Evolutionary conservation across 2,329 filamentous ascomycete species (phyloP).

Genomic region (Calonectria honghensis): DNA sequence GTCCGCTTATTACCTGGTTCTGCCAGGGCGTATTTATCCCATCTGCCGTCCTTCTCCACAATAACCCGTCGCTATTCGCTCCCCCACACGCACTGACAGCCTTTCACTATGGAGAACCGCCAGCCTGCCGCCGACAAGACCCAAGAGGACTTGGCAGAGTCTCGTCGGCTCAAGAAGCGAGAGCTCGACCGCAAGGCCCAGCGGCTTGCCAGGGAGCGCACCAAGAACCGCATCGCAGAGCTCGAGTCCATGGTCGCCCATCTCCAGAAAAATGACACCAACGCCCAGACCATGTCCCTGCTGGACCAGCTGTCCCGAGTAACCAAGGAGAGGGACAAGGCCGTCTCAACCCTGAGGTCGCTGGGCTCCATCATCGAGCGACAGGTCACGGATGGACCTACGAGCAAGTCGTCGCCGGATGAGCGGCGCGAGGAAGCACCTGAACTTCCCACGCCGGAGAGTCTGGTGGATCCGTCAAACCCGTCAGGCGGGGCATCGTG

Average conservation of each 20-base stretch:
- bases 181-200: conserved; percentile 59
- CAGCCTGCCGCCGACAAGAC: conserved; percentile 20
- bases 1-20: conserved; percentile 9
- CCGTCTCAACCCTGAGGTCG: conserved; percentile 42
- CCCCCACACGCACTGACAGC: conserved; percentile 18
- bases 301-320: conserved; percentile 54
- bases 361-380: conserved; percentile 45
- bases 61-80: conserved; percentile 16
- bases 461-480: neutral
- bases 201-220: conserved; percentile 57
- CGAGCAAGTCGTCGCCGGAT: conserved; percentile 15
- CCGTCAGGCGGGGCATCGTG: neutral
- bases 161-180: conserved; percentile 55
- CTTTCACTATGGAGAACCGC: conserved; percentile 10
- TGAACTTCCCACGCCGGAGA: neutral
- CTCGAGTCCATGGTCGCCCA: conserved; percentile 56
- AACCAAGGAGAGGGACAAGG: conserved; percentile 52
- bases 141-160: conserved; percentile 38
- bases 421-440: conserved; percentile 13
- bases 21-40: conserved; percentile 19
- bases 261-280: conserved; percentile 52
- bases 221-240: conserved; percentile 57
- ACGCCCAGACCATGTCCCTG: conserved; percentile 48
- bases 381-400: conserved; percentile 37
- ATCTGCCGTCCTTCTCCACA: conserved; percentile 10